These are phyloP conservation scores for Candida chilensis DNA, from an alignment of 805 yeast species.

Conservation along the genomic window DNA sequence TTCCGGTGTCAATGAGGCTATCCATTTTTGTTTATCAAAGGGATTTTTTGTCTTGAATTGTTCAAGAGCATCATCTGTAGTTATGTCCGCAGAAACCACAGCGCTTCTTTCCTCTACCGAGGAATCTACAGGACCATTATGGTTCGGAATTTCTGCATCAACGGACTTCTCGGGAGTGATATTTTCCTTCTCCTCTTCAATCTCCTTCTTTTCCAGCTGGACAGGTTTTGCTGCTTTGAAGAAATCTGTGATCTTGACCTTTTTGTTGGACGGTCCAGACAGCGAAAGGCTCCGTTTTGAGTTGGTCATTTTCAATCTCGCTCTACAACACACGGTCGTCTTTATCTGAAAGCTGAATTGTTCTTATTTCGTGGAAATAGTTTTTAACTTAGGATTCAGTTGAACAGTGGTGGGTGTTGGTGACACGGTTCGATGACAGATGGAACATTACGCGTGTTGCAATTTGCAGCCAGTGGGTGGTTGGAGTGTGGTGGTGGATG, in stretches of 20 bases:
- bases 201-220: not conserved
- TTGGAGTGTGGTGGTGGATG: too few species aligned
- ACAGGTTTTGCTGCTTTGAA: slow-evolving; percentile 1
- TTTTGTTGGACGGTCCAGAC: slow-evolving; percentile 1
- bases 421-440: slow-evolving; percentile 12
- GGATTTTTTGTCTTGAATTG: not conserved
- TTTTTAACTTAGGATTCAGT: too few species aligned
- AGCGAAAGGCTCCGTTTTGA: slow-evolving; percentile 4
- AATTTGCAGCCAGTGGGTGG: too few species aligned
- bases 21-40: slow-evolving; percentile 37
- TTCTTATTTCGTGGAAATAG: too few species aligned
- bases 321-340: too few species aligned
- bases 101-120: too few species aligned
- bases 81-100: too few species aligned
- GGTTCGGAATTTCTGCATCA: too few species aligned
- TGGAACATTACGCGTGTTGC: too few species aligned
- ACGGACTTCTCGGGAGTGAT: slow-evolving; percentile 8
- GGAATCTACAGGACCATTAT: too few species aligned
- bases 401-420: slow-evolving; percentile 5
- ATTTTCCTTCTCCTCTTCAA: not conserved
- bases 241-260: slow-evolving; percentile 2
- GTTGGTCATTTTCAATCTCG: slow-evolving; percentile 16
- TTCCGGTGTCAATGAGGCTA: slow-evolving; percentile 18
- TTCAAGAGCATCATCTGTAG: too few species aligned
- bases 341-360: too few species aligned